Conservation (phyloP, 2,329 filamentous ascomycete genomes). For the Stagonosporopsis chrysanthemi region DNA sequence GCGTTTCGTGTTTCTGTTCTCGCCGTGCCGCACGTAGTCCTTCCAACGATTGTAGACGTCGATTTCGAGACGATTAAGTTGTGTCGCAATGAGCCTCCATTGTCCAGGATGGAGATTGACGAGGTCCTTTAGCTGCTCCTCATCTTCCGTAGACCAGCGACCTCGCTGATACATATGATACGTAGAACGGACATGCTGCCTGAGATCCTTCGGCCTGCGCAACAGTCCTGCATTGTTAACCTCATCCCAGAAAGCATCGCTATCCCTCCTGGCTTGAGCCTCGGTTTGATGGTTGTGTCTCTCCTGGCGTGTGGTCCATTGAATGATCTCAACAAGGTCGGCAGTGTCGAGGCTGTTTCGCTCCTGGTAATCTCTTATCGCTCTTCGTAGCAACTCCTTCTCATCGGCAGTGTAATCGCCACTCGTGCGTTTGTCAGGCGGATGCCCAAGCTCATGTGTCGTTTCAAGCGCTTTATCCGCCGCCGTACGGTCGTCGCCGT, state of each 20-base stretch:
- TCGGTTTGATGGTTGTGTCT: slow-evolving; percentile 2
- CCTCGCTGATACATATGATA: slow-evolving; percentile 72
- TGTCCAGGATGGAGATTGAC: slow-evolving; percentile 60
- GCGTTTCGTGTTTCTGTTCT: slow-evolving; percentile 59
- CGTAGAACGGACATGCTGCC: slow-evolving; percentile 62
- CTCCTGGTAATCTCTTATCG: slow-evolving; percentile 32
- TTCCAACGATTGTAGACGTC: slow-evolving; percentile 75
- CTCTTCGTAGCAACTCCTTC: slow-evolving; percentile 34
- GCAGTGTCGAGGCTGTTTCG: slow-evolving; percentile 21
- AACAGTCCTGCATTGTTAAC: slow-evolving; percentile 40
- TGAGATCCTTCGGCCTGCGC: slow-evolving; percentile 45
- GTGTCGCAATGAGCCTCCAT: slow-evolving; percentile 68
- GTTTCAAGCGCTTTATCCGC: slow-evolving; percentile 27
- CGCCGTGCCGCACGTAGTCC: slow-evolving; percentile 69
- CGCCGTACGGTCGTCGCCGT: slow-evolving; percentile 12
- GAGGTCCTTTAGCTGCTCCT: slow-evolving; percentile 60
- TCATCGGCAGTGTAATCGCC: slow-evolving; percentile 34
- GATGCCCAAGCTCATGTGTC: slow-evolving; percentile 20
- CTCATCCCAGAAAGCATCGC: slow-evolving; percentile 43
- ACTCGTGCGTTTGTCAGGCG: slow-evolving; percentile 22
- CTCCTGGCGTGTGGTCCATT: slow-evolving; percentile 4
- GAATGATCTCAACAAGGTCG: slow-evolving; percentile 34
- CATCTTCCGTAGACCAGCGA: slow-evolving; percentile 68
- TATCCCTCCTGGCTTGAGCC: slow-evolving; percentile 20
- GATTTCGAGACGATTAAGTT: slow-evolving; percentile 66